Evolutionary conservation across 208 protist species (phyloP), one percentile per base, ranked within the genome.

Genomic region (Trypanosoma boissoni): DNA sequence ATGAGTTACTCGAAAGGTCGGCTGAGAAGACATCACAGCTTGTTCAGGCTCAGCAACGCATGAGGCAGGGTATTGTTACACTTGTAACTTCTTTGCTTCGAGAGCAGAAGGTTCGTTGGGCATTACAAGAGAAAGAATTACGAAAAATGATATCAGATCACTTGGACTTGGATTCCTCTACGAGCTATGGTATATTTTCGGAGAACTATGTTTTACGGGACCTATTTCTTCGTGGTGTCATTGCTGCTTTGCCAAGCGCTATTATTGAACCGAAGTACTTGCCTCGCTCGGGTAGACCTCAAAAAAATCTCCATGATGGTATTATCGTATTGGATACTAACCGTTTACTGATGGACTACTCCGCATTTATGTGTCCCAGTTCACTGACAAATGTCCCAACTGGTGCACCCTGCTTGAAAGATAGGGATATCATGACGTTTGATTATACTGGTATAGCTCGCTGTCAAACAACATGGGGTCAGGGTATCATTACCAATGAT

Each of bases 251-350:
- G 54, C 64, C 64, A 21, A 70, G 32, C n/a, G 45, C 43, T 26
- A 70, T 70, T 57, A 62, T 56, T 41, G 64, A 70, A 53, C 64
- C 55, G 5, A 70, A 70, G 20, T 70, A 70, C 43, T 51, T 70
- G 26, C 64, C 64, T 21, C 64, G 54, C 59, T 20, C 56, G 5
- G 31, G 42, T 39, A 46, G 48, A n/a, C 34, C 64, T 32, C 20
- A 48, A 18, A 14, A 29, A 34, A 10, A 44, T 24, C 28, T 46
- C 7, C 55, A 50, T 49, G 56, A 53, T 57, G 64, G 64, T 18
- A 39, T 70, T 34, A 56, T 70, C 18, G 23, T 58, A 9, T 50
- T 70, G 50, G 56, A 70, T 29, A 18, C 46, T 18, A 56, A 37
- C 9, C 41, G 34, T 8, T 20, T 70, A 57, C 49, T 64, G 23